phyloP scores from a whole-genome alignment of 768 basidiomycete genomes.

The Pleurotus djamor region DNA sequence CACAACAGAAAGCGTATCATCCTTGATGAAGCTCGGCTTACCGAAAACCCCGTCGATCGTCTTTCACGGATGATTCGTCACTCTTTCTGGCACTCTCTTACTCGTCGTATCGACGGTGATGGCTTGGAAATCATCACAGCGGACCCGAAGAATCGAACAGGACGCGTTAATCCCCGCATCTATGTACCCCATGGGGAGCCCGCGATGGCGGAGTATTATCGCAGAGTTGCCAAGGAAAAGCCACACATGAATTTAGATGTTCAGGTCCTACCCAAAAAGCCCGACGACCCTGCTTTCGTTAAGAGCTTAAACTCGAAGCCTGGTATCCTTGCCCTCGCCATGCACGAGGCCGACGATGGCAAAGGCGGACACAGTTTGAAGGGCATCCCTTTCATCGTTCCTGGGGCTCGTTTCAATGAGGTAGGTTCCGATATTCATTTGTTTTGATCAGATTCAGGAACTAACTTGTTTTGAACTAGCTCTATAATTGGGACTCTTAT shows the following conservation, averaged over 20 bases:
- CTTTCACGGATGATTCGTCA: constrained; percentile 96
- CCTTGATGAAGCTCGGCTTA: constrained; percentile 96
- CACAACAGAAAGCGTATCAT: constrained; percentile 95
- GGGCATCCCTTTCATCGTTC: constrained; percentile 96
- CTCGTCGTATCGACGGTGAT: constrained; percentile 94
- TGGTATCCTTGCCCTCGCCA: constrained; percentile 91
- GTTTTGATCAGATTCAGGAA: constrained; percentile 7
- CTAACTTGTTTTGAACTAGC: constrained; percentile 35
- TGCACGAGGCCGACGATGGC: constrained; percentile 86
- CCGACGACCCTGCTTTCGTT: constrained; percentile 86
- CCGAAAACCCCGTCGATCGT: constrained; percentile 96
- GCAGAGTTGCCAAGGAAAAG: constrained; percentile 85
- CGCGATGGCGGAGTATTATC: constrained; percentile 94
- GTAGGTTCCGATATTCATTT: constrained; percentile 34
- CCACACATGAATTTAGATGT: constrained; percentile 95
- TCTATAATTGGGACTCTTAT: constrained; percentile 96
- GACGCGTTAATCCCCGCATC: constrained; percentile 86
- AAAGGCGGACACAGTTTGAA: constrained; percentile 80
- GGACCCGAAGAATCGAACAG: constrained; percentile 96
- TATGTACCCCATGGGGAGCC: constrained; percentile 95
- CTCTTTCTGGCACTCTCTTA: constrained; percentile 98
- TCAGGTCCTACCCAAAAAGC: constrained; percentile 81
- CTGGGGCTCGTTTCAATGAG: constrained; percentile 93
- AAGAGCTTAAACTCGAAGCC: constrained; percentile 94
- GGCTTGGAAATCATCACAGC: constrained; percentile 97